phyloP scores from a whole-genome alignment of 176 grass and related monocot species.

The Calamus simplicifolius region DNA sequence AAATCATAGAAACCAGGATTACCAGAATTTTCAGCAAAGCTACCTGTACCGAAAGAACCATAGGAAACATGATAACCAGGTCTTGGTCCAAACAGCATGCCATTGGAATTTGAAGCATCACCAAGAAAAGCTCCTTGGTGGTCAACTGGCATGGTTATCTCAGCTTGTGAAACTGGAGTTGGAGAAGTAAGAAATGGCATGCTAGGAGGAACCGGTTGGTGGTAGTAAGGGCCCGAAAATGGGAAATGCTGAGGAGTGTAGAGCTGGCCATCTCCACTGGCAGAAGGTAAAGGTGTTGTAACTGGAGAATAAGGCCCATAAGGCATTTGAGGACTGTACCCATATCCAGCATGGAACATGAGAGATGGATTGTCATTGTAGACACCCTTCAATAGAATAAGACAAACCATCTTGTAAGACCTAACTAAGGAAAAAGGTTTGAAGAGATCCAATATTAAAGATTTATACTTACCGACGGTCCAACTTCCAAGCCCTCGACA shows the following conservation, averaged over 20 bases:
- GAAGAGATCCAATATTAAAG: slow-evolving; percentile 19
- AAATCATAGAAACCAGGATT: slow-evolving; percentile 14
- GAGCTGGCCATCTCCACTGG: slow-evolving; percentile 72
- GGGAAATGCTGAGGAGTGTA: slow-evolving; percentile 91
- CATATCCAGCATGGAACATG: slow-evolving; percentile 85
- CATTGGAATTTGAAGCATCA: slow-evolving; percentile 55
- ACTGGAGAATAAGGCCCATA: slow-evolving; percentile 91
- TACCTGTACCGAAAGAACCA: slow-evolving; percentile 50
- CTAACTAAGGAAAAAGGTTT: slow-evolving; percentile 12
- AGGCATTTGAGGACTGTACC: slow-evolving; percentile 82
- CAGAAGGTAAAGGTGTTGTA: slow-evolving; percentile 59
- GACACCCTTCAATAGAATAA: slow-evolving; percentile 42
- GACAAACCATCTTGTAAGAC: slow-evolving; percentile 14
- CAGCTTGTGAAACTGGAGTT: slow-evolving; percentile 65
- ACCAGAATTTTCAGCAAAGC: slow-evolving; percentile 15
- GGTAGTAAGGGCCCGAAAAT: slow-evolving; percentile 90
- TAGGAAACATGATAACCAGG: slow-evolving; percentile 54
- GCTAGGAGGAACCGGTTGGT: slow-evolving; percentile 59
- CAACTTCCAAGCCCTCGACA: slow-evolving; percentile 64
- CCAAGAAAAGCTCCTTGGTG: slow-evolving; percentile 52
- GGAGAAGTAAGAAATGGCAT: slow-evolving; percentile 65
- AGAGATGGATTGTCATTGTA: slow-evolving; percentile 85
- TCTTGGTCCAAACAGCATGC: slow-evolving; percentile 63
- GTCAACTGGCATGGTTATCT: slow-evolving; percentile 57
- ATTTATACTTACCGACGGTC: slow-evolving; percentile 46